Conservation (phyloP, 768 basidiomycete species). For the Kwoniella dendrophila region DNA sequence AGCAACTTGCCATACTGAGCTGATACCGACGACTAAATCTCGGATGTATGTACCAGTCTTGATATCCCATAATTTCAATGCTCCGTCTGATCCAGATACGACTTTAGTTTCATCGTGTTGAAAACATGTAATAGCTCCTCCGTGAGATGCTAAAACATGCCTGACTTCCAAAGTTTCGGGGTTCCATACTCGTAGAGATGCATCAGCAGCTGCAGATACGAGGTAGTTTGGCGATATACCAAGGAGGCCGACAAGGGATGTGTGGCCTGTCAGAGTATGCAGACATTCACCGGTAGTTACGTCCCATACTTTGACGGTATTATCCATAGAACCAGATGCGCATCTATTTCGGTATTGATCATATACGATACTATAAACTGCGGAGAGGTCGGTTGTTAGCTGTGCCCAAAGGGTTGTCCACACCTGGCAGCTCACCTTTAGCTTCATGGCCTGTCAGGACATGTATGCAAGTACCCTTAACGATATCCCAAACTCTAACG, state of each 20-base stretch:
- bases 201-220: constrained; percentile 95
- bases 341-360: constrained; percentile 84
- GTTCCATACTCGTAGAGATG: constrained; percentile 92
- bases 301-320: constrained; percentile 94
- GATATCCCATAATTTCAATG: constrained; percentile 97
- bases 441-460: constrained; percentile 83
- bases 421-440: constrained; percentile 65
- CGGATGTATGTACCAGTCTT: constrained; percentile 80
- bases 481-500: constrained; percentile 92
- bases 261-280: constrained; percentile 83
- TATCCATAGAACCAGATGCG: constrained; percentile 97
- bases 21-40: constrained; percentile 86
- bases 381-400: background rate
- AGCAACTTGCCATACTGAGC: constrained; percentile 96
- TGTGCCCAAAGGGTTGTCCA: background rate
- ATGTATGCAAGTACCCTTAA: constrained; percentile 78
- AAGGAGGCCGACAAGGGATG: constrained; percentile 89
- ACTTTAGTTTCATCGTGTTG: constrained; percentile 98
- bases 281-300: constrained; percentile 76
- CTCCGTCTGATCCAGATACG: constrained; percentile 90
- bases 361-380: constrained; percentile 93
- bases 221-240: constrained; percentile 85
- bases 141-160: constrained; percentile 83
- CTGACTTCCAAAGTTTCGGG: constrained; percentile 77
- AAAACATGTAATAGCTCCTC: constrained; percentile 98